Percentiles rank a stretch among this genome's conserved stretches.
These are phyloP conservation scores for Talaromyces islandicus DNA, from an alignment of 2,329 filamentous ascomycete genomes.

Conservation along the genomic window DNA sequence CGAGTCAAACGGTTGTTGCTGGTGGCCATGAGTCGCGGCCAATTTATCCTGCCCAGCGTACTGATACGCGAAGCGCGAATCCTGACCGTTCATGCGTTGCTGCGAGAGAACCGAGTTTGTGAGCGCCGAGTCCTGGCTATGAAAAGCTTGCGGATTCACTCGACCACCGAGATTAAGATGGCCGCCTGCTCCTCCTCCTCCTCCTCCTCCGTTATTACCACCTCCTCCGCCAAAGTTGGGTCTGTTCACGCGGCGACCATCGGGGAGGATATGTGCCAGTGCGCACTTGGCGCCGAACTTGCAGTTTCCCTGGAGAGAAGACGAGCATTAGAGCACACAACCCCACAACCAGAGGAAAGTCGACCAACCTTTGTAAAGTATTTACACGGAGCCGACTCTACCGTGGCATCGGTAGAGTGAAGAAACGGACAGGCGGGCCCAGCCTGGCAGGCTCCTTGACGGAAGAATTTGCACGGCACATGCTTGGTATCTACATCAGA, in stretches of 20 bases:
- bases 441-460: slow-evolving; percentile 91
- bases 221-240: slow-evolving; percentile 49
- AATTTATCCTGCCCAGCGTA: slow-evolving; percentile 39
- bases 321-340: background rate
- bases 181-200: slow-evolving; percentile 33
- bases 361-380: slow-evolving; percentile 88
- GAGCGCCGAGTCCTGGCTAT: slow-evolving; percentile 63
- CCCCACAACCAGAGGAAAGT: background rate
- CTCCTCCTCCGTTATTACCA: slow-evolving; percentile 37
- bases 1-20: slow-evolving; percentile 21
- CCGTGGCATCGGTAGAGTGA: slow-evolving; percentile 78
- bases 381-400: slow-evolving; percentile 87
- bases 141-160: slow-evolving; percentile 58
- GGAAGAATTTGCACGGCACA: slow-evolving; percentile 99
- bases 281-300: slow-evolving; percentile 98
- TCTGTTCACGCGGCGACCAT: slow-evolving; percentile 86
- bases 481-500: slow-evolving; percentile 72
- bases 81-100: slow-evolving; percentile 51
- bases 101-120: slow-evolving; percentile 65
- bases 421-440: slow-evolving; percentile 94
- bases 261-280: slow-evolving; percentile 89
- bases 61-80: slow-evolving; percentile 37
- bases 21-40: slow-evolving; percentile 31
- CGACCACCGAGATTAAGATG: slow-evolving; percentile 61
- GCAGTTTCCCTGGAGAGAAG: slow-evolving; percentile 74